These are phyloP conservation scores for Ceratobasidium papillatum DNA, from an alignment of 1,284 basidiomycete genomes.

Conservation along the genomic window DNA sequence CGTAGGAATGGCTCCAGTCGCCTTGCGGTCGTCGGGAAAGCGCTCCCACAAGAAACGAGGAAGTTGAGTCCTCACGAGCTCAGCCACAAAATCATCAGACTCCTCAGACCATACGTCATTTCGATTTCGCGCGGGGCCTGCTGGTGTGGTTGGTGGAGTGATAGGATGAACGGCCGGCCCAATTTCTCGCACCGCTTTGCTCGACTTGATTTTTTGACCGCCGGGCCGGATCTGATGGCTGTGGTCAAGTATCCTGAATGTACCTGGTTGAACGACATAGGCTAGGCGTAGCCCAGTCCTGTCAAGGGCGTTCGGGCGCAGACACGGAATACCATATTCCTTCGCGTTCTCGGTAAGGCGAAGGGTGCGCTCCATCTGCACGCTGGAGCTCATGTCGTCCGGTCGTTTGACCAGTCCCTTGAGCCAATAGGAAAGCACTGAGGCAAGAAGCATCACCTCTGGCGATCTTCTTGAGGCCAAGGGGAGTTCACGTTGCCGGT, in stretches of 20 bases:
- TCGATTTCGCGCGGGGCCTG: background rate
- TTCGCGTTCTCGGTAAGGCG: background rate
- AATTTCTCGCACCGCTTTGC: background rate
- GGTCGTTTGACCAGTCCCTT: background rate
- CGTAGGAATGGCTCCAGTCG: background rate
- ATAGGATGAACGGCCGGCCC: background rate
- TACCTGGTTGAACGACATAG: background rate
- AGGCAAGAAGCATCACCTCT: background rate
- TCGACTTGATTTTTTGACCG: background rate
- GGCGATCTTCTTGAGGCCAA: background rate
- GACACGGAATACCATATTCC: background rate
- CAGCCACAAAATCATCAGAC: background rate
- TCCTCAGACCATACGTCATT: background rate
- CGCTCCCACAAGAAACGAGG: background rate
- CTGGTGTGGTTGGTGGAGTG: background rate
- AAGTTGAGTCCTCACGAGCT: background rate
- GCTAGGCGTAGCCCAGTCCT: background rate
- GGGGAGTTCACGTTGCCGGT: background rate
- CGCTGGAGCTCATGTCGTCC: constrained; percentile 11
- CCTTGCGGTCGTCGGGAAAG: background rate
- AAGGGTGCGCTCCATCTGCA: background rate
- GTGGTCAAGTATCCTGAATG: background rate
- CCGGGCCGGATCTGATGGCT: background rate
- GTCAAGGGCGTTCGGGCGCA: background rate
- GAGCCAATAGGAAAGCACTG: background rate